Evolutionary conservation across 306 rosid genomes (phyloP), one percentile per base, ranked within the genome.

Genomic region (Quercus agrifolia): DNA sequence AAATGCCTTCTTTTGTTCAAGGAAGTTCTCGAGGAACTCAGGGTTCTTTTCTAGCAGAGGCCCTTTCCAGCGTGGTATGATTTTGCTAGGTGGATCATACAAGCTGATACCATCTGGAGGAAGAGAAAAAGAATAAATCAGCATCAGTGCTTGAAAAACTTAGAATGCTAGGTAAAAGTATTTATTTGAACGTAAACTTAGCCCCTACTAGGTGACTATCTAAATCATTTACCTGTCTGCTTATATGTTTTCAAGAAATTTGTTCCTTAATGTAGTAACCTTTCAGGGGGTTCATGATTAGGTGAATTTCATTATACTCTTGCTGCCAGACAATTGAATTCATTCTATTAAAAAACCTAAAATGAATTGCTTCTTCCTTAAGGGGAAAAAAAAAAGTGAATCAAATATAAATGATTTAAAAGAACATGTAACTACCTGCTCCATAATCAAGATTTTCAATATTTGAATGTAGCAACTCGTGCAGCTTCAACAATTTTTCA

Each of bases 11-110:
- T 89, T 81, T 63, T 85, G 84, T 70, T 90, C 92, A 3, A 85
- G 83, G 82, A 91, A 95, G 71, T 83, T 81, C 71, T 88, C 75
- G 75, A 89, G 82, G 80, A 86, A 79, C 74, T 91, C 96, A 0
- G 95, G 96, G 87, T 85, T 89, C 84, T 87, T 89, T 79, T 92
- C 98, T 31, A 85, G 82, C 0, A 88, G 81, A 41, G 98, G 96
- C 56, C 93, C 98, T 83, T 91, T 95, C 98, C 99, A 91, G 35
- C 91, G 92, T 4, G 98, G 99, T 84, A 95, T 90, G 56, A 95
- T 75, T 82, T 92, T 95, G 85, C 91, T 94, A 0, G 92, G 99
- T 28, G 92, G 91, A 79, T 95, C 99, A 74, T 92, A 92, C 78
- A 92, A 4, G 83, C 98, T 91, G 81, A 95, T 92, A 74, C 97